phyloP scores from a whole-genome alignment of 495 filamentous ascomycete genomes.

The Oidiodendron maius region DNA sequence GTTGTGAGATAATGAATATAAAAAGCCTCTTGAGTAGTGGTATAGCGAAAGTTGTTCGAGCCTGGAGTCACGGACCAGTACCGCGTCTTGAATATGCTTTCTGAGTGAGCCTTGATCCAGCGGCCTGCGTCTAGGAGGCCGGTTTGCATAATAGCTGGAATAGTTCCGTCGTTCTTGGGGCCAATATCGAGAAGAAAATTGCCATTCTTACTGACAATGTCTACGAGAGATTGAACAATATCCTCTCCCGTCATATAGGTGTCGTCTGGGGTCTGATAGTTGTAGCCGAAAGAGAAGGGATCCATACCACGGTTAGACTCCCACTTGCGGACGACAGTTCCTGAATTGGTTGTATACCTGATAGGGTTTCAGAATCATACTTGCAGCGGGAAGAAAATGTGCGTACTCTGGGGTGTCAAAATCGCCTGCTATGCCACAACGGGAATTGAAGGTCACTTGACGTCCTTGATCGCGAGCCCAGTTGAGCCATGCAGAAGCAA shows the following conservation, averaged over 20 bases:
- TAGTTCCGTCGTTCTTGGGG: conserved; percentile 33
- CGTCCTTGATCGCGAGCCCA: conserved; percentile 23
- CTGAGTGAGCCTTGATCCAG: conserved; percentile 38
- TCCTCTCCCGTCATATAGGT: conserved; percentile 31
- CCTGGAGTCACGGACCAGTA: conserved; percentile 39
- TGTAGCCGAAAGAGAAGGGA: conserved; percentile 39
- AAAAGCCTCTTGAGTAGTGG: conserved; percentile 23
- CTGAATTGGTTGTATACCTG: conserved; percentile 3
- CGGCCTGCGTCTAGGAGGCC: conserved; percentile 32
- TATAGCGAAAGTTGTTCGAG: conserved; percentile 31
- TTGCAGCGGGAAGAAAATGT: conserved; percentile 16
- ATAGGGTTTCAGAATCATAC: not conserved
- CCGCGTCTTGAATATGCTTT: conserved; percentile 38
- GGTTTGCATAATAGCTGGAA: conserved; percentile 31
- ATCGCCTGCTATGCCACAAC: conserved; percentile 36
- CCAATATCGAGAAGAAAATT: conserved; percentile 14
- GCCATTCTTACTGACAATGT: conserved; percentile 13
- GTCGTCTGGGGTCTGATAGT: conserved; percentile 32
- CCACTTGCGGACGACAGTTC: conserved; percentile 35
- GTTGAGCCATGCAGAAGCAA: conserved; percentile 36
- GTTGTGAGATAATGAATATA: conserved; percentile 36
- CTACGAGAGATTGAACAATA: conserved; percentile 5
- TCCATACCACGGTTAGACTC: conserved; percentile 41
- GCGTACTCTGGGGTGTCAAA: too few relatives aligned
- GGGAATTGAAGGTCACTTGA: conserved; percentile 36